These are phyloP conservation scores for Endocarpon pusillum DNA, from an alignment of 495 filamentous ascomycete species.

Conservation along the genomic window DNA sequence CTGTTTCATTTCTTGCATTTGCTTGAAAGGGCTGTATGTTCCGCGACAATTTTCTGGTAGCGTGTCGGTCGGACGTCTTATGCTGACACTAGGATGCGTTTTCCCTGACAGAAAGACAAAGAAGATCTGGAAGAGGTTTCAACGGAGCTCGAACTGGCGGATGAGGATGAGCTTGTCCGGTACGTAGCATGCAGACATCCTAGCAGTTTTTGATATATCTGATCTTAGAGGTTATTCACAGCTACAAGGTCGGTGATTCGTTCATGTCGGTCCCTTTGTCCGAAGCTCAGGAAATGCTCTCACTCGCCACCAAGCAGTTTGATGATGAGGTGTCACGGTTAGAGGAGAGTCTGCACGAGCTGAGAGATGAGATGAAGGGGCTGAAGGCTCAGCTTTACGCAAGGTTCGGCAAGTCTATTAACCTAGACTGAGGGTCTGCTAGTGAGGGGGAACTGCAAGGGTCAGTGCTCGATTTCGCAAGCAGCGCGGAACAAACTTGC, in stretches of 20 bases:
- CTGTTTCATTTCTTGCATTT: no score
- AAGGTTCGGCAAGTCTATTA: constrained; percentile 87
- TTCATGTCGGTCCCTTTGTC: constrained; percentile 73
- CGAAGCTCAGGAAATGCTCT: constrained; percentile 73
- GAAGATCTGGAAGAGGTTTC: constrained; percentile 90
- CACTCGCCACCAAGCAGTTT: constrained; percentile 48
- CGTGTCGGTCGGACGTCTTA: constrained; percentile 3
- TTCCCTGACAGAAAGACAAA: constrained; percentile 93
- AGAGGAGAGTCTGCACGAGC: constrained; percentile 53
- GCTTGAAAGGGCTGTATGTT: no score
- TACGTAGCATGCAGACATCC: no score
- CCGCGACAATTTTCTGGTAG: no score
- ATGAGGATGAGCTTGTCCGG: constrained; percentile 89
- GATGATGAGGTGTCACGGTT: constrained; percentile 57
- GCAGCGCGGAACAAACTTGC: no score
- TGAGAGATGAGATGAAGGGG: constrained; percentile 71
- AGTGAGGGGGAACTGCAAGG: no score
- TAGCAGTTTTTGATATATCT: no score
- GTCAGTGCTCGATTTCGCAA: no score
- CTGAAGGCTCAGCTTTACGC: constrained; percentile 87
- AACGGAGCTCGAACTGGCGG: constrained; percentile 79
- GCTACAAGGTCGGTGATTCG: constrained; percentile 91
- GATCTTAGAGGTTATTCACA: constrained; percentile 25
- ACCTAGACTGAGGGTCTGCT: no score
- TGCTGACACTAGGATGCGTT: constrained; percentile 8